phyloP scores from a whole-genome alignment of 2,329 filamentous ascomycete species.

The Trichoderma atroviride region DNA sequence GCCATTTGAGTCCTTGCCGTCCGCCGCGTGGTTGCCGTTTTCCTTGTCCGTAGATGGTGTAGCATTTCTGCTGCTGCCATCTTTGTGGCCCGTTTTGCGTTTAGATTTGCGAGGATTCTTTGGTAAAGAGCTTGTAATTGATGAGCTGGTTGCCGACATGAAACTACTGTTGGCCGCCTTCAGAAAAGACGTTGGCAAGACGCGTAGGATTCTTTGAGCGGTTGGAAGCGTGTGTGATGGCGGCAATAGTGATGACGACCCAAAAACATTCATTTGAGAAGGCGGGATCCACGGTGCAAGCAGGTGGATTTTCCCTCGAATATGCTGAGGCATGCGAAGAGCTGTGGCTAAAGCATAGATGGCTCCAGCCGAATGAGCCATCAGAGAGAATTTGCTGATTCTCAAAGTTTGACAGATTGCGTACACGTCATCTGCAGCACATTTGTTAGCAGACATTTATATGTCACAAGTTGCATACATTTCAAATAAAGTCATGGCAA shows the following conservation, averaged over 20 bases:
- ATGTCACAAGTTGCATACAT: not conserved
- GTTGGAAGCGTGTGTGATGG: conserved; percentile 87
- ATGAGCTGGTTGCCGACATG: conserved; percentile 87
- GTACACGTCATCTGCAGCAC: conserved; percentile 71
- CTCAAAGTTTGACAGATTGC: conserved; percentile 90
- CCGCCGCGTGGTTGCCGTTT: conserved; percentile 42
- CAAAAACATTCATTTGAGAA: conserved; percentile 83
- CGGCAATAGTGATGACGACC: conserved; percentile 70
- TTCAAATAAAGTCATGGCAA: conserved; percentile 23
- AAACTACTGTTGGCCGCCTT: conserved; percentile 96
- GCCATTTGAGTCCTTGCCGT: conserved; percentile 35
- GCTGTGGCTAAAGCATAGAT: conserved; percentile 96
- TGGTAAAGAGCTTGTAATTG: conserved; percentile 76
- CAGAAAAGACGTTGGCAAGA: conserved; percentile 84
- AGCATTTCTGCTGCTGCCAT: conserved; percentile 41
- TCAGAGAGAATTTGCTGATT: conserved; percentile 93
- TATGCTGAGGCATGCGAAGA: conserved; percentile 92
- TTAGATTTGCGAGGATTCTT: conserved; percentile 65
- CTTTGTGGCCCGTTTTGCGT: conserved; percentile 54
- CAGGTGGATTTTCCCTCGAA: conserved; percentile 90
- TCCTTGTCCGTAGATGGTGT: conserved; percentile 54
- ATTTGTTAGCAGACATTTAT: conserved; percentile 29
- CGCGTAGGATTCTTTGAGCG: conserved; percentile 86
- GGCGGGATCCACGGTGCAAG: conserved; percentile 97
- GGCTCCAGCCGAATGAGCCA: conserved; percentile 95